A percentile compares a stretch with the other conserved stretches of the same genome.
Conservation (phyloP, 1,139 yeast genomes). For the Trichomonascaceae sp. region DNA sequence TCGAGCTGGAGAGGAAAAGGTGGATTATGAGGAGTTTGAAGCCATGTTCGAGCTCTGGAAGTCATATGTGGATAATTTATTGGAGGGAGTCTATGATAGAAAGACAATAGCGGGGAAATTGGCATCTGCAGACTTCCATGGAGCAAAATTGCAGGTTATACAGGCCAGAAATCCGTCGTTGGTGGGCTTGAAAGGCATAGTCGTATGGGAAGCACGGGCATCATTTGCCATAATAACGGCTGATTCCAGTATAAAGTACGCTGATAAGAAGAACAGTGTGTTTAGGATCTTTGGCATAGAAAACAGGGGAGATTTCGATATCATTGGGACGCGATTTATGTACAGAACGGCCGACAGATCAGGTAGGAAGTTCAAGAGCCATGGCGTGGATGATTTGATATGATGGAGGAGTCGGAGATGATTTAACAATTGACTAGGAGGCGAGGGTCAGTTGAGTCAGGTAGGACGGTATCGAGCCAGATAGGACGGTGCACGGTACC, state of each 20-base stretch:
- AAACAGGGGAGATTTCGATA: slow-evolving; percentile 44
- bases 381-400: slow-evolving; percentile 55
- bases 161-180: slow-evolving; percentile 52
- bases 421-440: too few species aligned
- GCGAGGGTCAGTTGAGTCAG: too few species aligned
- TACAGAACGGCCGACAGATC: slow-evolving; percentile 77
- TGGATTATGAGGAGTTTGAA: slow-evolving; percentile 44
- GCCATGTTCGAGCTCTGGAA: slow-evolving; percentile 58
- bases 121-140: slow-evolving; percentile 79
- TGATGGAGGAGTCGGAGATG: background rate
- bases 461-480: too few species aligned
- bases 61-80: slow-evolving; percentile 49
- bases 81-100: slow-evolving; percentile 24
- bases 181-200: slow-evolving; percentile 69
- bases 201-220: slow-evolving; percentile 81
- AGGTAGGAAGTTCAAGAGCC: slow-evolving; percentile 78
- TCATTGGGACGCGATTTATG: slow-evolving; percentile 75
- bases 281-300: slow-evolving; percentile 43
- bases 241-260: slow-evolving; percentile 16
- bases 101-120: slow-evolving; percentile 38
- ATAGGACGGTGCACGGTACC: too few species aligned
- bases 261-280: slow-evolving; percentile 54
- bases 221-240: slow-evolving; percentile 53
- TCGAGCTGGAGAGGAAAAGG: slow-evolving; percentile 8
- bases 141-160: slow-evolving; percentile 58